Percentiles rank a stretch among this genome's conserved stretches.
Conservation (phyloP, 2,329 filamentous ascomycete genomes). For the Arthrobotrys iridis region DNA sequence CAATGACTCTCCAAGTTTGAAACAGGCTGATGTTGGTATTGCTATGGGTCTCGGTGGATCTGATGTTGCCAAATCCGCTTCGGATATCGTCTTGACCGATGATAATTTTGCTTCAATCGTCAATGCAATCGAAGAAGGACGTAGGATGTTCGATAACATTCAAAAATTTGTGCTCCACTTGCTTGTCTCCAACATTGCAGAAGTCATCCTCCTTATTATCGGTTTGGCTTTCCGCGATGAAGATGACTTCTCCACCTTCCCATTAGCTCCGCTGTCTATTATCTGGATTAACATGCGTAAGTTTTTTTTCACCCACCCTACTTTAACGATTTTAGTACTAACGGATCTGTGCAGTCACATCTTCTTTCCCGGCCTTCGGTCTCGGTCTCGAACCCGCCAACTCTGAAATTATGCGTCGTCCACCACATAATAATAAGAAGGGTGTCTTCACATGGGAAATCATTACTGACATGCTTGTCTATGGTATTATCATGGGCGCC, state of each 20-base stretch:
- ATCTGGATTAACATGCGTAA: slow-evolving; percentile 86
- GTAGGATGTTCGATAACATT: slow-evolving; percentile 87
- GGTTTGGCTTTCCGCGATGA: slow-evolving; percentile 81
- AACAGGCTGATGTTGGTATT: slow-evolving; percentile 84
- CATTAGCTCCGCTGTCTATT: slow-evolving; percentile 84
- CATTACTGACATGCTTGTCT: slow-evolving; percentile 80
- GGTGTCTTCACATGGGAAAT: slow-evolving; percentile 83
- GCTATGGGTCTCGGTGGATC: slow-evolving; percentile 87
- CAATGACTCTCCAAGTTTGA: slow-evolving; percentile 84
- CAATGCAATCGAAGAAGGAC: slow-evolving; percentile 80
- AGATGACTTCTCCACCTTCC: slow-evolving; percentile 79
- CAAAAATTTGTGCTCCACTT: slow-evolving; percentile 86
- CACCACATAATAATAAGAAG: slow-evolving; percentile 75
- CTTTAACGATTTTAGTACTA: not conserved
- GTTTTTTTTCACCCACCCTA: not conserved
- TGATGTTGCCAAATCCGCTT: slow-evolving; percentile 81
- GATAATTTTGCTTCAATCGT: slow-evolving; percentile 91
- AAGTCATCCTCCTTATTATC: slow-evolving; percentile 81
- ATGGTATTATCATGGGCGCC: slow-evolving; percentile 67
- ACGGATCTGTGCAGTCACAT: slow-evolving; percentile 69
- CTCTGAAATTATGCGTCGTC: slow-evolving; percentile 79
- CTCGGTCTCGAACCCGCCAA: slow-evolving; percentile 81
- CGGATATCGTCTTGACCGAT: slow-evolving; percentile 77
- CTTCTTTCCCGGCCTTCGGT: slow-evolving; percentile 82
- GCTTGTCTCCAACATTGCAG: slow-evolving; percentile 81